A percentile compares a stretch with the other conserved stretches of the same genome.
These are phyloP conservation scores for Ascochyta lentis DNA, from an alignment of 2,329 filamentous ascomycete species.

Conservation along the genomic window DNA sequence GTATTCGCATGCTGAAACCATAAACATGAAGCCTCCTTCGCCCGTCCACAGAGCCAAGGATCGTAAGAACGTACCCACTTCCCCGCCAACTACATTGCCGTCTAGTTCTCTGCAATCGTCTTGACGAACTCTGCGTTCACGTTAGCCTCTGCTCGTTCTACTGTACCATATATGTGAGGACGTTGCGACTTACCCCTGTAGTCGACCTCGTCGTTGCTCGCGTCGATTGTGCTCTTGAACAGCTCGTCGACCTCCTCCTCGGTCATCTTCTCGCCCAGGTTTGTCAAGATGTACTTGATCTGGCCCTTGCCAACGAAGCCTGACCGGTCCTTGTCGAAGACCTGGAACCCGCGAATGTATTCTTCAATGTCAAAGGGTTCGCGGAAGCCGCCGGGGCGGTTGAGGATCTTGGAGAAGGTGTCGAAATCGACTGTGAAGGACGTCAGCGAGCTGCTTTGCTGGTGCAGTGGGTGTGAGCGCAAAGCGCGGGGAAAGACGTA, in stretches of 20 bases:
- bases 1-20: conserved; percentile 35
- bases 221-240: conserved; percentile 91
- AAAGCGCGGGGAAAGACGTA: conserved; percentile 60
- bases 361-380: conserved; percentile 97
- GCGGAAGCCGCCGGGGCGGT: conserved; percentile 96
- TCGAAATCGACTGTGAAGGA: conserved; percentile 85
- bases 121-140: conserved; percentile 46
- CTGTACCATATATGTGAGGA: not conserved
- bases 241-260: conserved; percentile 99
- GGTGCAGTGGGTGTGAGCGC: not conserved
- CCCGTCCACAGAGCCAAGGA: conserved; percentile 22
- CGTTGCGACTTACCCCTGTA: conserved; percentile 75
- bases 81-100: not conserved
- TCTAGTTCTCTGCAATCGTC: conserved; percentile 50
- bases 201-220: conserved; percentile 94
- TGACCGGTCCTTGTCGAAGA: conserved; percentile 99
- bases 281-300: conserved; percentile 96
- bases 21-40: conserved; percentile 30
- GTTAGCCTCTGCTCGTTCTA: conserved; percentile 13
- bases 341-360: conserved; percentile 98
- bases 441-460: conserved; percentile 7
- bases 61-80: conserved; percentile 11
- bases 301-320: conserved; percentile 98
- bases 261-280: conserved; percentile 98
- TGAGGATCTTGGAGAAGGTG: conserved; percentile 94